Base-by-base conservation (phyloP, 345 rosid species). In the Trapa bicornis region DNA sequence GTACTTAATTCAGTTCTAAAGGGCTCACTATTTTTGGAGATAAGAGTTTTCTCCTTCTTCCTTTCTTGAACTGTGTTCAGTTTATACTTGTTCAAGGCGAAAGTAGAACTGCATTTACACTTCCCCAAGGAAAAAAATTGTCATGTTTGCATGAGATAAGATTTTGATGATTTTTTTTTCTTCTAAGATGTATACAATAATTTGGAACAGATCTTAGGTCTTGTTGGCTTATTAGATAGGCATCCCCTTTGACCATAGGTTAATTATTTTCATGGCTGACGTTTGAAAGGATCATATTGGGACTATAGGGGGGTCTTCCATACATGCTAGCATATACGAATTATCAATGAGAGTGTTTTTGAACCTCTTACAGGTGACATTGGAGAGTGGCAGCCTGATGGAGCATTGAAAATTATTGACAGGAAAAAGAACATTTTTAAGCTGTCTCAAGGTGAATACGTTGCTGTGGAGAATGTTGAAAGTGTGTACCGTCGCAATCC, bases 341-440 rank as follows among this genome's bases (percentile, higher is more conserved):
- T n/a, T 32, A n/a, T 22, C 17, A 43, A 65, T 16, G 13, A 17
- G 22, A 14, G 33, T 39, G 17, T 14, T 12, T 42, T 0, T 22
- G 1, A 65, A 65, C 37, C 43, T 16, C 2, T 65, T 72, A 56
- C 74, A 92, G 98, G 98, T 67, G 98, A 93, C 77, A 82, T 93
- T 52, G 98, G 97, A 58, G 97, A 93, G 69, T 79, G 84, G 97
- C 96, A 90, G 76, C 80, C 85, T 14, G 82, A 84, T 75, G 98
- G 98, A 74, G 76, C 92, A 8, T 75, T 93, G 96, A 93, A 93
- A 80, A 86, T 93, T 62, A 84, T 93, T 33, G 97, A 90, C 79
- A 86, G 97, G 77, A 87, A 93, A 47, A 90, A 90, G 89, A 93
- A 93, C 80, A 91, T 94, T 68, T 94, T 94, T 70, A 91, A 91